Conservation (phyloP, 331 rosid genomes). For the Quercus tomentella region DNA sequence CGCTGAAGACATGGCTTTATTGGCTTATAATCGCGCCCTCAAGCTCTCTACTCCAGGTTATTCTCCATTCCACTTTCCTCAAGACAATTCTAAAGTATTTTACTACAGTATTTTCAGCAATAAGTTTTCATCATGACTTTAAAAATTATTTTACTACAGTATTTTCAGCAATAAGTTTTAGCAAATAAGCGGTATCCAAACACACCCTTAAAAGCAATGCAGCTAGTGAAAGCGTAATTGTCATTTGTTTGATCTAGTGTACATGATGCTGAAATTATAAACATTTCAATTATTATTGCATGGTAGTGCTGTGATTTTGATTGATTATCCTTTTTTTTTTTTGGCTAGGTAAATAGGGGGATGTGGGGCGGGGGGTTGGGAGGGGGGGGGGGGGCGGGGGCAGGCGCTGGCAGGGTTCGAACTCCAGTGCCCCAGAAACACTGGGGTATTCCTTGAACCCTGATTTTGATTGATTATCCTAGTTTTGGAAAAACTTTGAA, state of each 20-base stretch:
- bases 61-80: neutral
- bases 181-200: no score
- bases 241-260: neutral
- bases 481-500: neutral
- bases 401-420: no score
- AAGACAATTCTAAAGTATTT: neutral
- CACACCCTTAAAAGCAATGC: neutral
- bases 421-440: no score
- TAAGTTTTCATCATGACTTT: no score
- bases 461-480: no score
- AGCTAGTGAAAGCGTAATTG: neutral
- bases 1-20: slow-evolving; percentile 79
- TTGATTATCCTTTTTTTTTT: neutral
- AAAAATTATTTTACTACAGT: no score
- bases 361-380: no score
- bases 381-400: no score
- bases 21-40: slow-evolving; percentile 92
- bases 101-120: neutral
- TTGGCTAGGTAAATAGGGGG: no score
- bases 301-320: neutral
- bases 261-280: neutral
- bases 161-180: no score
- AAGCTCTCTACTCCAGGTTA: slow-evolving; percentile 81
- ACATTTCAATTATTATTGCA: neutral
- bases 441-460: no score